Evolutionary conservation across 306 rosid genomes (phyloP).

Genomic region (Casuarina equisetifolia): DNA sequence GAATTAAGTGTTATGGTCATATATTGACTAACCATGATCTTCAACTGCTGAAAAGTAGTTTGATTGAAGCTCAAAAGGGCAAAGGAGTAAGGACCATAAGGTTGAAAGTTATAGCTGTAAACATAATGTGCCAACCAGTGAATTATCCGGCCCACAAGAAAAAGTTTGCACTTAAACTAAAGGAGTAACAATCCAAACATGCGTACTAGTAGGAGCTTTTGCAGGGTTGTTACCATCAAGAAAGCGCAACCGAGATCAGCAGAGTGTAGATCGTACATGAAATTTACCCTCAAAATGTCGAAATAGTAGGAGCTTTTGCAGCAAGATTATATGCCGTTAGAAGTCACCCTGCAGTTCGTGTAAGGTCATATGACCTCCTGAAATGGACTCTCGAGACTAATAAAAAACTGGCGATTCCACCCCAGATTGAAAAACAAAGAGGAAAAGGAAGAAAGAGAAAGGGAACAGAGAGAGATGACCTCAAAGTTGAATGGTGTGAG

Average conservation of each 20-base stretch:
- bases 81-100: background rate
- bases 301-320: background rate
- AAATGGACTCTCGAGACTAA: background rate
- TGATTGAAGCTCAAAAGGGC: background rate
- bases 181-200: background rate
- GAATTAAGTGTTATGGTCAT: background rate
- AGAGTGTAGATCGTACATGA: background rate
- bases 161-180: background rate
- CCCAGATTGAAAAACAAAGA: background rate
- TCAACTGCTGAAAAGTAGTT: background rate
- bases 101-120: background rate
- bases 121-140: background rate
- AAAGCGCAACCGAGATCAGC: background rate
- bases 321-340: slow-evolving; percentile 16
- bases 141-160: background rate
- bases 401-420: background rate
- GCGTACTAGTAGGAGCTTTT: too few relatives aligned
- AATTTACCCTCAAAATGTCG: background rate
- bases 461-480: slow-evolving; percentile 22
- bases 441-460: background rate
- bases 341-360: slow-evolving; percentile 12
- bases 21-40: background rate
- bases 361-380: background rate
- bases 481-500: slow-evolving; percentile 24
- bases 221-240: background rate